Base-by-base conservation (phyloP, 2,329 filamentous ascomycete genomes). In the Colletotrichum orchidophilum region DNA sequence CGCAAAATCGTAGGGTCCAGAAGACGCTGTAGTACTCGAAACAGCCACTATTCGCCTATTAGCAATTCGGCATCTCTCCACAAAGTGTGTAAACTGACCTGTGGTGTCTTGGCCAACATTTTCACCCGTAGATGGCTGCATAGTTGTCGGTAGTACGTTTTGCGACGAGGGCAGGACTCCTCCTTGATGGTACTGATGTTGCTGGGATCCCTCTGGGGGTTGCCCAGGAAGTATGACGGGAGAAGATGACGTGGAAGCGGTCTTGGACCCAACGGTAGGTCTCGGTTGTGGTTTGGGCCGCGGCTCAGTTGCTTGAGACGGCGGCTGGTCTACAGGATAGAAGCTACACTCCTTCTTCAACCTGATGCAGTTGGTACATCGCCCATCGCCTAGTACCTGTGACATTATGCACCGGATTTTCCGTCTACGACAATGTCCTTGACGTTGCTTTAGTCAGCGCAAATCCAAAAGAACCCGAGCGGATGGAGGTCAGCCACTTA, bases 281-380 rank as follows among this genome's bases (percentile, higher is more conserved):
- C 81, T 81, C 21, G 82, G 78, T 3, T 79, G 75, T 66, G 80
- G 81, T 73, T 85, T 87, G 49, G 83, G 81, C 66, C 83, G 81
- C 24, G 81, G 75, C 27, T 87, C 83, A 54, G 83, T 78, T 33
- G 80, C 71, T 8, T 71, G 68, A 15, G 68, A 86, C 29, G 88
- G 89, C 75, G 90, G 88, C 79, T 95, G 93, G 74, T 97, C 95
- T 26, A 98, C 95, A 0, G 95, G 94, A 76, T 92, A 93, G 82
- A 97, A 98, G 79, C 93, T 94, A 82, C 96, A 98, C 74, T 97
- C 94, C 78, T 97, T 98, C 81, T 97, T 97, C 78, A 98, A 84
- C 57, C 95, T 91, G 77, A 97, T 97, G 82, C 96, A 98, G 83
- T 97, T 97, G 74, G 93, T 90, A 82, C 96, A 98, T 74, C 95